Evolutionary conservation across 257 asterid genomes (phyloP), one percentile per base, ranked within the genome.

Genomic region (Solanum pimpinellifolium): DNA sequence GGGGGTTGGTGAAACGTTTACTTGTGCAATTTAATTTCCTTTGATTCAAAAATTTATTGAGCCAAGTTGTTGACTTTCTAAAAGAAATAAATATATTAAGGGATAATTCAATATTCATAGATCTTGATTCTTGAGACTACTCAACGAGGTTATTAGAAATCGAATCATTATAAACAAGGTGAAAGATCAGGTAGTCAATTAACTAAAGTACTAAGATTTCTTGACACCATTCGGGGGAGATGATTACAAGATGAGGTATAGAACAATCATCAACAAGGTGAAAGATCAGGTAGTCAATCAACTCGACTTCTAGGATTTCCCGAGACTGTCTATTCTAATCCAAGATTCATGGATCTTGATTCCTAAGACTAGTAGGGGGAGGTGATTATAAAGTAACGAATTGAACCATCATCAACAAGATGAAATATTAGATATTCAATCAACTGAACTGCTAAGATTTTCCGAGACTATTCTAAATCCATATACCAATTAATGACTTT

Each of bases 301-400:
- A 5, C 3, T 16, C 1, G 0, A 52, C 1, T 16, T 0, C 23
- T 52, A 52, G 1, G 9, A 52, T 52, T 52, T 52, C 0, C 1
- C 9, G 35, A 4, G 5, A 33, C 35, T 33, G 35, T 4, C 35
- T 33, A 33, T 33, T 33, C 35, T 33, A 39, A 39, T 39, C 42
- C 42, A 39, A 7, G 0, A 39, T n/a, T 62, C 31, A 62, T 65
- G 33, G 72, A 65, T 65, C 72, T 65, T 65, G 72, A n/a, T 65
- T 65, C 6, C 2, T 3, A 0, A 60, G 44, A 41, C 11, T 41
- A 41, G 0, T 41, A 1, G 41, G 2, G 44, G 10, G 44, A 41
- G 11, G 44, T 41, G 44, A 41, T 41, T 41, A 41, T 1, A 41
- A 9, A 3, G 44, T 41, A 10, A 41, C 0, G 3, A 41, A 7